phyloP scores from a whole-genome alignment of 345 rosid species.

The Salix viminalis region DNA sequence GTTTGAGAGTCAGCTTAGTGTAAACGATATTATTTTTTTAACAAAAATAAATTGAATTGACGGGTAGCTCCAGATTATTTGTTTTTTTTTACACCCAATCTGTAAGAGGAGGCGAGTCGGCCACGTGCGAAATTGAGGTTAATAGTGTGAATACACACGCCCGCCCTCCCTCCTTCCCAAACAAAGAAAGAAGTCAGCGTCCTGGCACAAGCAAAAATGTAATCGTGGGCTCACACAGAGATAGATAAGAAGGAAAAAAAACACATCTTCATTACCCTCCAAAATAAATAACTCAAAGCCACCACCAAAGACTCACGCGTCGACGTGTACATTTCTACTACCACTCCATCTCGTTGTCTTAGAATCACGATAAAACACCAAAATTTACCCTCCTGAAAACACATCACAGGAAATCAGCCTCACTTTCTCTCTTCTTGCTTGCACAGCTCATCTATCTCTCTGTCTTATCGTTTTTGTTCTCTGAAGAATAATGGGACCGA shows the following conservation, averaged over 20 bases:
- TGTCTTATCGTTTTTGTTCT: background rate
- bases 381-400: background rate
- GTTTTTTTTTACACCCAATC: too few species aligned
- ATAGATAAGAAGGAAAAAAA: background rate
- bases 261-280: constrained; percentile 20
- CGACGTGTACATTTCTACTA: constrained; percentile 46
- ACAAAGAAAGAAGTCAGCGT: background rate
- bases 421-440: background rate
- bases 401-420: background rate
- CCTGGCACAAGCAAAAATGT: background rate
- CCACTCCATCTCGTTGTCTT: constrained; percentile 28
- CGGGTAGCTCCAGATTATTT: too few species aligned
- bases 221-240: background rate
- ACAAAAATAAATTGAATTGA: too few species aligned
- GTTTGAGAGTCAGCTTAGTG: background rate
- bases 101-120: too few species aligned
- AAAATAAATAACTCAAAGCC: background rate
- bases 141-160: too few species aligned
- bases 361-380: background rate
- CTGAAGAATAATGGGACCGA: constrained; percentile 46
- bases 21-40: too few species aligned
- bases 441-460: background rate
- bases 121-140: too few species aligned
- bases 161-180: background rate
- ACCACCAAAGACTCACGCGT: constrained; percentile 26